Percentiles rank a stretch among this genome's conserved stretches.
Evolutionary conservation across 2,329 filamentous ascomycete species (phyloP).

Genomic region (Diaporthe capsici): DNA sequence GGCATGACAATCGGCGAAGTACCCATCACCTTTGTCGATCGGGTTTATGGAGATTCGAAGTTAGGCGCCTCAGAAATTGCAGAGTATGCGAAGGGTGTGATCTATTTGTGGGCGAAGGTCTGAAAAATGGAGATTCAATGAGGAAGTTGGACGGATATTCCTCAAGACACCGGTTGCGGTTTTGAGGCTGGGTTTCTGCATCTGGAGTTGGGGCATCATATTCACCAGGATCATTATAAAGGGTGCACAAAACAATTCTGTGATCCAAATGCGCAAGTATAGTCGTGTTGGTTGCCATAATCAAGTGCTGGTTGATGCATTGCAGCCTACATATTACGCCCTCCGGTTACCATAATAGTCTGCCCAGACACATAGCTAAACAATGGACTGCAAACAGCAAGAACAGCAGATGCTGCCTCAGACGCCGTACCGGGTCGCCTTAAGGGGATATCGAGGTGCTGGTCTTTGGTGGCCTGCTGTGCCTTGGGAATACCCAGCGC

Average conservation of each 20-base stretch:
- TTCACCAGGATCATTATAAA: constrained; percentile 29
- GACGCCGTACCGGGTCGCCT: constrained; percentile 82
- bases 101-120: constrained; percentile 84
- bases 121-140: constrained; percentile 50
- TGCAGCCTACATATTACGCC: constrained; percentile 69
- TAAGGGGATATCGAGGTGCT: constrained; percentile 81
- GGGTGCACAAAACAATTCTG: neutral
- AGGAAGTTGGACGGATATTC: constrained; percentile 15
- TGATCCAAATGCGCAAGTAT: neutral
- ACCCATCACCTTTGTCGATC: constrained; percentile 95
- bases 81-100: constrained; percentile 70
- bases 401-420: constrained; percentile 83
- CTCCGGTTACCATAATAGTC: constrained; percentile 89
- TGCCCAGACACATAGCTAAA: constrained; percentile 90
- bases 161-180: neutral
- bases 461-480: constrained; percentile 61
- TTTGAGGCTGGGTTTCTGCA: constrained; percentile 45
- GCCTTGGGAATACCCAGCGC: constrained; percentile 79
- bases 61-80: neutral
- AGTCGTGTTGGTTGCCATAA: neutral
- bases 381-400: constrained; percentile 85
- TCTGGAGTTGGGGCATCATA: constrained; percentile 40
- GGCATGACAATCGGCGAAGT: constrained; percentile 95
- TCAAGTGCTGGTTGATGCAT: neutral
- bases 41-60: constrained; percentile 81